Percentiles rank a stretch among this genome's conserved stretches.
Evolutionary conservation across 352 stramenopile genomes (phyloP).

Genomic region (Hyaloperonospora brassicae): DNA sequence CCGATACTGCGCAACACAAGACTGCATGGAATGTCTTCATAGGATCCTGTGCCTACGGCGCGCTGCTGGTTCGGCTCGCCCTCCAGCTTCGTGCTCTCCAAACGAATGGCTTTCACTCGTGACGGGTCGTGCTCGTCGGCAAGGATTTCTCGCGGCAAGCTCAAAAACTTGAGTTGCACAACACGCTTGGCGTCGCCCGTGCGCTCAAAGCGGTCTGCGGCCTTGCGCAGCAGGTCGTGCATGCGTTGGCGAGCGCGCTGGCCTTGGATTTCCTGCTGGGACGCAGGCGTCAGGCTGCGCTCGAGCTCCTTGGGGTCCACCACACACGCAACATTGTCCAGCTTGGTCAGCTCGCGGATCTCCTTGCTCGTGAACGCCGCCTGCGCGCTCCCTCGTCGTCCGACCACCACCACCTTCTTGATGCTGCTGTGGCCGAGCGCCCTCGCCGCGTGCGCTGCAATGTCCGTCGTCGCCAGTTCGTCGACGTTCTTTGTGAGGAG

Average conservation of each 20-base stretch:
- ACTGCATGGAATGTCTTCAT: conserved; percentile 75
- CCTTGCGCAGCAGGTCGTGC: conserved; percentile 68
- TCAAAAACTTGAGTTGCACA: conserved; percentile 88
- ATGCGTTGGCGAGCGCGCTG: conserved; percentile 80
- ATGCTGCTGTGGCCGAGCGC: conserved; percentile 63
- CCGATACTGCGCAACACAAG: conserved; percentile 80
- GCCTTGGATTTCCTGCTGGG: conserved; percentile 81
- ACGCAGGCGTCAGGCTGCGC: conserved; percentile 75
- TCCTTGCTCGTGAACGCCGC: conserved; percentile 98
- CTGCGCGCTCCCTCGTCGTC: conserved; percentile 91
- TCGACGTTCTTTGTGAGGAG: conserved; percentile 89
- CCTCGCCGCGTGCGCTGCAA: conserved; percentile 84
- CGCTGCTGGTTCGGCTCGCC: conserved; percentile 77
- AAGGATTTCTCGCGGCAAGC: conserved; percentile 75
- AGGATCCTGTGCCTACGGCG: conserved; percentile 79
- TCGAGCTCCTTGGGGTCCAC: conserved; percentile 86
- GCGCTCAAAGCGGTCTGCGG: conserved; percentile 31
- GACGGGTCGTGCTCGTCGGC: conserved; percentile 37
- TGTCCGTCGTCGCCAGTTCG: conserved; percentile 89
- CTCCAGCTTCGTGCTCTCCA: conserved; percentile 85
- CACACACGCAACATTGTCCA: conserved; percentile 72
- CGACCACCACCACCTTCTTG: conserved; percentile 87
- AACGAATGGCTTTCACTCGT: conserved; percentile 57
- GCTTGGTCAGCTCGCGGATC: conserved; percentile 84
- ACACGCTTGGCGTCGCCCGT: conserved; percentile 25